phyloP scores from a whole-genome alignment of 2,329 filamentous ascomycete species.

The Xylaria sp. region DNA sequence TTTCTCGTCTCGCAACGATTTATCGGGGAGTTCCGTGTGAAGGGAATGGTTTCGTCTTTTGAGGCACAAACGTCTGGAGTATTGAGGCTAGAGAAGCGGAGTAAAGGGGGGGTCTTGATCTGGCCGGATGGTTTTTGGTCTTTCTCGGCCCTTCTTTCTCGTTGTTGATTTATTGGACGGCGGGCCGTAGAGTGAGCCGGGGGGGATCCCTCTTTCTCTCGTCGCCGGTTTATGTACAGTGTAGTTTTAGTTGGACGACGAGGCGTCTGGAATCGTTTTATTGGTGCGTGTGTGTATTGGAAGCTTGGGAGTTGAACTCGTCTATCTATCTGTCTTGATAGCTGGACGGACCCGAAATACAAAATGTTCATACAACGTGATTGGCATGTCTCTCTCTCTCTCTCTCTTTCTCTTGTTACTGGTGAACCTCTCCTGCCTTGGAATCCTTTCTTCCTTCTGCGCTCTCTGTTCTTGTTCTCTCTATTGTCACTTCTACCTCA shows the following conservation, averaged over 20 bases:
- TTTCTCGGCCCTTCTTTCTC: slow-evolving; percentile 5
- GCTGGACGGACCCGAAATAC: slow-evolving; percentile 21
- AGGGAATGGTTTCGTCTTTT: slow-evolving; percentile 22
- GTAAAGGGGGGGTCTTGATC: slow-evolving; percentile 1
- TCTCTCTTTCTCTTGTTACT: neutral
- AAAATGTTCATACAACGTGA: slow-evolving; percentile 19
- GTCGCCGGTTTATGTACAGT: slow-evolving; percentile 34
- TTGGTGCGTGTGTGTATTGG: slow-evolving; percentile 12
- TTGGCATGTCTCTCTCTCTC: neutral
- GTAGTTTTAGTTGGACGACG: slow-evolving; percentile 34
- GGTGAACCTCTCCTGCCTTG: neutral
- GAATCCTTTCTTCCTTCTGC: neutral
- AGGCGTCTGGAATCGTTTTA: slow-evolving; percentile 25
- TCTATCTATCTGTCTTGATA: neutral
- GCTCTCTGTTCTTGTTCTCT: too few species aligned
- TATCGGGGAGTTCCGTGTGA: slow-evolving; percentile 14
- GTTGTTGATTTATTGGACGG: slow-evolving; percentile 9
- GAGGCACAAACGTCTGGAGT: slow-evolving; percentile 20
- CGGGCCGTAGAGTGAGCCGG: neutral
- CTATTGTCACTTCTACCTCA: too few species aligned
- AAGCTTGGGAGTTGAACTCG: neutral
- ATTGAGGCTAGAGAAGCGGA: slow-evolving; percentile 27
- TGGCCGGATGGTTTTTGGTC: slow-evolving; percentile 2
- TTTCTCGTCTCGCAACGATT: slow-evolving; percentile 12
- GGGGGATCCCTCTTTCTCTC: neutral